Conservation (phyloP, 192 early-diverging fungal species). For the Geosiphon pyriformis region DNA sequence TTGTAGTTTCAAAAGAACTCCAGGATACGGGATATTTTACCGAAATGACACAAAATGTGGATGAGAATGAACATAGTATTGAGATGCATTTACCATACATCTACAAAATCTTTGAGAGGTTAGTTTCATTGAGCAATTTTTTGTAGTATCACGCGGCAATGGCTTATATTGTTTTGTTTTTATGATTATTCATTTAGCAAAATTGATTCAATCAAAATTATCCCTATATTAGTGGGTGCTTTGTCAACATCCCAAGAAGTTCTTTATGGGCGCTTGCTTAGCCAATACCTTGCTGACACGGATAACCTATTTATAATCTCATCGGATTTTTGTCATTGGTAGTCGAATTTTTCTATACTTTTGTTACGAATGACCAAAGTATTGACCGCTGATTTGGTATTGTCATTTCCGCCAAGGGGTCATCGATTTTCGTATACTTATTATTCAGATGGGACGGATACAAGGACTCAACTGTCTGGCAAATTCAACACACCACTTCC, state of each 20-base stretch:
- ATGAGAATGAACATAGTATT: slow-evolving; percentile 95
- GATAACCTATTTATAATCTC: slow-evolving; percentile 89
- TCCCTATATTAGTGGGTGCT: slow-evolving; percentile 87
- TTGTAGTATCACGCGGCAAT: too few species aligned
- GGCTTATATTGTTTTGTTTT: background rate
- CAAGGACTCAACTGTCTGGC: slow-evolving; percentile 13
- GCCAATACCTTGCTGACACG: slow-evolving; percentile 64
- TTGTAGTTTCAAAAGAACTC: slow-evolving; percentile 56
- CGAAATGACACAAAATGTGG: slow-evolving; percentile 57
- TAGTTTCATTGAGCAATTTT: too few species aligned
- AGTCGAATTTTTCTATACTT: background rate
- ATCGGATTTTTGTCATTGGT: slow-evolving; percentile 97
- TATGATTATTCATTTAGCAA: slow-evolving; percentile 28
- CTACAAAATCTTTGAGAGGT: slow-evolving; percentile 75
- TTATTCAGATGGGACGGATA: slow-evolving; percentile 37
- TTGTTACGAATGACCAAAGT: background rate
- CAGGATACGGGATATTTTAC: slow-evolving; percentile 58
- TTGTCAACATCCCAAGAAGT: slow-evolving; percentile 54
- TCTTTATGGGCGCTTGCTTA: slow-evolving; percentile 66
- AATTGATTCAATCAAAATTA: slow-evolving; percentile 57
- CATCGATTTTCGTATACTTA: slow-evolving; percentile 78
- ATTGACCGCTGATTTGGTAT: background rate
- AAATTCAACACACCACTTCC: slow-evolving; percentile 14
- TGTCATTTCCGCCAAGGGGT: slow-evolving; percentile 47
- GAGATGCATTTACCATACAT: slow-evolving; percentile 96